Conservation (phyloP, 2,329 filamentous ascomycete species). For the Neurospora sp. region DNA sequence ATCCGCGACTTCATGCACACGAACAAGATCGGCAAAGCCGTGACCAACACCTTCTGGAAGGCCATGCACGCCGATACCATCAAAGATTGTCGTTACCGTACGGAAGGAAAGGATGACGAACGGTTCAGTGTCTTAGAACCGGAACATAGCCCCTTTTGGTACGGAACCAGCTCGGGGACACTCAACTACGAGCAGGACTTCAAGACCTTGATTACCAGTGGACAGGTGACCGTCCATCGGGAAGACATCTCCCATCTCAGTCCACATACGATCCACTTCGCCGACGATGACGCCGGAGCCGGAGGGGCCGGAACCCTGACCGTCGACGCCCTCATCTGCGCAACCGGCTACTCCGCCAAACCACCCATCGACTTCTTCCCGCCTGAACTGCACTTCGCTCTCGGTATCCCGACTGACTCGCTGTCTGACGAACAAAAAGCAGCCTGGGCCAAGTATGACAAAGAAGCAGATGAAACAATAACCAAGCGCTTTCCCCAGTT, state of each 20-base stretch:
- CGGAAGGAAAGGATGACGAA: conserved; percentile 26
- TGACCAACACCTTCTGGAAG: conserved; percentile 42
- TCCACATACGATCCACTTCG: conserved; percentile 34
- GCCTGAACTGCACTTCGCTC: conserved; percentile 9
- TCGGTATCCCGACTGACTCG: conserved; percentile 13
- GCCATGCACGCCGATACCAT: conserved; percentile 26
- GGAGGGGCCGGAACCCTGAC: conserved; percentile 19
- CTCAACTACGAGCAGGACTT: conserved; percentile 50
- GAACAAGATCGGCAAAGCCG: conserved; percentile 10
- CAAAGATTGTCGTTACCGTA: conserved; percentile 22
- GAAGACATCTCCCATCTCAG: conserved; percentile 42
- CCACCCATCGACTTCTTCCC: conserved; percentile 16
- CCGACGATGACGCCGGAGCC: conserved; percentile 28
- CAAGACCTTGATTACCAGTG: conserved; percentile 43
- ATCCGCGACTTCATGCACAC: conserved; percentile 15
- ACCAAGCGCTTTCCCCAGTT: conserved; percentile 10
- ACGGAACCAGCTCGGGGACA: conserved; percentile 46
- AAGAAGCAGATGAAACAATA: conserved; percentile 11
- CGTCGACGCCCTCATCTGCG: conserved; percentile 34
- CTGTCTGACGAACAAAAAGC: conserved; percentile 7
- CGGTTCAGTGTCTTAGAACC: conserved; percentile 25
- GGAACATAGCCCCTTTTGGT: conserved; percentile 39
- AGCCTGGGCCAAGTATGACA: conserved; percentile 11
- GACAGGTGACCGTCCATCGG: conserved; percentile 44
- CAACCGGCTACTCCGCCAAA: conserved; percentile 17